Conservation (phyloP, 257 asterid species). For the Fraxinus anomala region DNA sequence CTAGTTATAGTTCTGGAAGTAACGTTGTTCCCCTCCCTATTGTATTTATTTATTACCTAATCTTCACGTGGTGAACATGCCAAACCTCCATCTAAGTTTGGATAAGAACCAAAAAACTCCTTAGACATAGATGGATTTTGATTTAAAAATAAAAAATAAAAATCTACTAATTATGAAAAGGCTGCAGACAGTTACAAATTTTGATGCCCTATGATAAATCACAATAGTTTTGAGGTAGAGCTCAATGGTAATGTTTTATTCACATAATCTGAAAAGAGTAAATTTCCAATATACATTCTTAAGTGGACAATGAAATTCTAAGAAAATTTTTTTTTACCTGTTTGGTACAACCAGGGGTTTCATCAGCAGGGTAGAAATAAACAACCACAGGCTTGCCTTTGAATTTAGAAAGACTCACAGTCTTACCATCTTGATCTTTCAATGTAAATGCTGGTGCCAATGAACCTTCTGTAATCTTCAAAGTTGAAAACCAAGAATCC, state of each 20-base stretch:
- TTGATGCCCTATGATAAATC: too few species aligned
- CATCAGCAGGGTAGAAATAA: slow-evolving; percentile 99
- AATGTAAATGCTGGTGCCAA: slow-evolving; percentile 70
- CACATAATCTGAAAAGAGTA: not conserved
- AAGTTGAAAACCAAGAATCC: not conserved
- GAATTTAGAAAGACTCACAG: slow-evolving; percentile 75
- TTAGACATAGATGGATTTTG: too few species aligned
- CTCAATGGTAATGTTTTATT: too few species aligned
- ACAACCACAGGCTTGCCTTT: slow-evolving; percentile 93
- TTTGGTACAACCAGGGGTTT: slow-evolving; percentile 94
- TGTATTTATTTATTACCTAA: too few species aligned
- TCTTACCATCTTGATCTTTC: slow-evolving; percentile 91
- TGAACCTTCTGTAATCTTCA: slow-evolving; percentile 80
- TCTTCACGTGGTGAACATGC: too few species aligned
- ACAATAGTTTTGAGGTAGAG: too few species aligned
- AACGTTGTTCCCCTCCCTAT: too few species aligned
- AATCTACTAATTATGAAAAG: too few species aligned
- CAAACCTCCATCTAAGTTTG: too few species aligned
- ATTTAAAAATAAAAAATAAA: too few species aligned
- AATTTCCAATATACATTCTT: not conserved
- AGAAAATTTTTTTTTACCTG: slow-evolving; percentile 48
- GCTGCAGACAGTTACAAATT: too few species aligned
- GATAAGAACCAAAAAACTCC: too few species aligned
- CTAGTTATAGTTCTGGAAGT: not conserved
- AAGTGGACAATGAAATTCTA: not conserved